Base-by-base conservation (phyloP, 164 flowering plant species). In the Magnolia sinica region DNA sequence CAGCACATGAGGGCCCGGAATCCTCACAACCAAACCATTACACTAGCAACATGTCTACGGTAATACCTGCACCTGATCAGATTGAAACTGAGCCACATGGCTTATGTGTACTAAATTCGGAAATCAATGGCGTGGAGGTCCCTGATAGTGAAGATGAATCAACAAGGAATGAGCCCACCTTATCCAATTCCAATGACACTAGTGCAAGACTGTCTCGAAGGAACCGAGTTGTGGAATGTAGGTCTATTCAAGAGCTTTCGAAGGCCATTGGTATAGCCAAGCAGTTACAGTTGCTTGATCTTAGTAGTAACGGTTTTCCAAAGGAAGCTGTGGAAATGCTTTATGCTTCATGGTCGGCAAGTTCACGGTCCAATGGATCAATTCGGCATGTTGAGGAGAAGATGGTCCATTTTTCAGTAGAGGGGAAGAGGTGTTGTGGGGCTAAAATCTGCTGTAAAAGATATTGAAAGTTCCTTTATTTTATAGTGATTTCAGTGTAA, bases 71-170 rank as follows among this genome's bases (percentile, higher is more conserved):
- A 58, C 49, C 78, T 1, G 27, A 77, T 71, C 81, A 81, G 78
- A 70, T 73, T 45, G 79, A 82, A 55, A 51, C 67, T 64, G 74
- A 58, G 72, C 84, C 81, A 58, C 82, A 79, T 58, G 86, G 65
- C 9, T 19, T 71, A 64, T 74, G 81, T 75, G 71, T 29, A 49
- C 70, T 70, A 45, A 80, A 84, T 79, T 68, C 82, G 6, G 87
- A 86, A 4, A 74, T 66, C 73, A 74, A 77, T 76, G 80, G 84
- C 29, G 90, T 92, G 71, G 95, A 90, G 86, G 93, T 91, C 77
- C 93, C 97, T 73, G 97, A 94, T 78, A 96, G 96, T 79, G 96
- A 91, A 85, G 98, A 94, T 76, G 88, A 81, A 16, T 68, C 24
- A 31, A 80, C 23, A 0, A 74, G 76, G 67, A 80, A 9, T 24